These are phyloP conservation scores for Gremmenia infestans DNA, from an alignment of 2,329 filamentous ascomycete genomes.

Conservation along the genomic window DNA sequence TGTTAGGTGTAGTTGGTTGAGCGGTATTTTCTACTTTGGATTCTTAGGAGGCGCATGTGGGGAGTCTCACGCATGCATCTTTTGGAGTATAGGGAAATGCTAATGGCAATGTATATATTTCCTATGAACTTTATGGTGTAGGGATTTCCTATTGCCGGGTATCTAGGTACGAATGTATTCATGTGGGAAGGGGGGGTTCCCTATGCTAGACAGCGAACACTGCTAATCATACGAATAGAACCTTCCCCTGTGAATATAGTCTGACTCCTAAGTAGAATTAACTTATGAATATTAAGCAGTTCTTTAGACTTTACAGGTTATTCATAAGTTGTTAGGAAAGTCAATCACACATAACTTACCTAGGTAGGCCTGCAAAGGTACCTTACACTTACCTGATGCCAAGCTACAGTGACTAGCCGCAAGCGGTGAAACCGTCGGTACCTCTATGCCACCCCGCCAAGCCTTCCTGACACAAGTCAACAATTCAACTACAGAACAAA, in stretches of 20 bases:
- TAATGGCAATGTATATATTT: slow-evolving; percentile 25
- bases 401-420: no score
- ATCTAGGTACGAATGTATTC: slow-evolving; percentile 50
- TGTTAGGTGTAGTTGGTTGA: slow-evolving; percentile 47
- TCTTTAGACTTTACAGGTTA: no score
- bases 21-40: slow-evolving; percentile 51
- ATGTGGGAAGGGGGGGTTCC: slow-evolving; percentile 42
- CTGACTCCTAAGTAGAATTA: no score
- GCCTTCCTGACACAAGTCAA: not conserved
- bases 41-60: slow-evolving; percentile 43
- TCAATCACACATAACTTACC: no score
- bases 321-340: no score
- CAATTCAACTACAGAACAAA: no score
- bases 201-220: slow-evolving; percentile 39
- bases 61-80: slow-evolving; percentile 41
- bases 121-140: slow-evolving; percentile 51
- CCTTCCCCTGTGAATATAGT: slow-evolving; percentile 10
- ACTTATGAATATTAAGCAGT: no score
- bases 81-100: not conserved
- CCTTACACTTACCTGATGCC: no score
- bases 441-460: not conserved
- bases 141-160: slow-evolving; percentile 47
- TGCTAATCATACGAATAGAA: slow-evolving; percentile 42
- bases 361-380: no score
- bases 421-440: no score